These are phyloP conservation scores for Xylaria nigripes DNA, from an alignment of 495 filamentous ascomycete species.

Conservation along the genomic window DNA sequence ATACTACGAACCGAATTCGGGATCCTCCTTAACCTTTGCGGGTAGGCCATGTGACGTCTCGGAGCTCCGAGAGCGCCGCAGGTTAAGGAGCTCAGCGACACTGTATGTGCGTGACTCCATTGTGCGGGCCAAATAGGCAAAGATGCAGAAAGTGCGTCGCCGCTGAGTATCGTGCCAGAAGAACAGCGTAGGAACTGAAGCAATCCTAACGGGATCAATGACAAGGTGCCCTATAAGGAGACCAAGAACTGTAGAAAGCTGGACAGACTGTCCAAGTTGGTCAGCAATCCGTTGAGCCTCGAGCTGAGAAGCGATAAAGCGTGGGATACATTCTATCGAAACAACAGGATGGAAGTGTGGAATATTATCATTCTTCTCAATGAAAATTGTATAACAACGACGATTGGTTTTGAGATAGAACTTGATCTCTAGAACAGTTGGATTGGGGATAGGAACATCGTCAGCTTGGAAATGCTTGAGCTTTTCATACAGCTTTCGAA, in stretches of 20 bases:
- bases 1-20: slow-evolving; percentile 28
- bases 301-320: slow-evolving; percentile 31
- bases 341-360: neutral
- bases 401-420: slow-evolving; percentile 9
- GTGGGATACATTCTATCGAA: neutral
- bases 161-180: slow-evolving; percentile 15
- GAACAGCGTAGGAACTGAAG: slow-evolving; percentile 24
- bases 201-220: neutral
- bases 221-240: slow-evolving; percentile 17
- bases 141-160: slow-evolving; percentile 28
- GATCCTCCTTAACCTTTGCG: slow-evolving; percentile 18
- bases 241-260: slow-evolving; percentile 18
- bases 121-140: slow-evolving; percentile 20
- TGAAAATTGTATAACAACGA: slow-evolving; percentile 3
- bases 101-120: slow-evolving; percentile 33
- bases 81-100: slow-evolving; percentile 30
- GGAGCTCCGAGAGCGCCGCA: slow-evolving; percentile 13
- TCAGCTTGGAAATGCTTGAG: slow-evolving; percentile 11
- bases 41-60: slow-evolving; percentile 1
- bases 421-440: slow-evolving; percentile 4
- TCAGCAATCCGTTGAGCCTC: slow-evolving; percentile 29
- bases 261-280: slow-evolving; percentile 6
- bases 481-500: neutral
- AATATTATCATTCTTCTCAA: neutral
- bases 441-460: slow-evolving; percentile 1